phyloP scores from a whole-genome alignment of 2,329 filamentous ascomycete species.

The Fusarium sp. region DNA sequence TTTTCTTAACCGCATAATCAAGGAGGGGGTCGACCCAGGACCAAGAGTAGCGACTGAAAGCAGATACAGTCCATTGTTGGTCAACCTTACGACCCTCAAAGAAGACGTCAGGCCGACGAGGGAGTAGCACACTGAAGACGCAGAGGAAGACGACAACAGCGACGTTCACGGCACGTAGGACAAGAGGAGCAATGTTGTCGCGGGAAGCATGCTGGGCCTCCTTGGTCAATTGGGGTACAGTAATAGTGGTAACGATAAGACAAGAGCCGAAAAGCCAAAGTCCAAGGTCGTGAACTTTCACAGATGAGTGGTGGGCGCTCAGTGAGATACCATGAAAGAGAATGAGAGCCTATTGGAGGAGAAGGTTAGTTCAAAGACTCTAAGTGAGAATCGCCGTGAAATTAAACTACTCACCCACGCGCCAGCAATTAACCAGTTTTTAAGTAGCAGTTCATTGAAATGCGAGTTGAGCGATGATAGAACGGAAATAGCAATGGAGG shows the following conservation, averaged over 20 bases:
- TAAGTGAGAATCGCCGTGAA: not conserved
- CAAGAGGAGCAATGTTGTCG: slow-evolving; percentile 60
- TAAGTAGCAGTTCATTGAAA: slow-evolving; percentile 61
- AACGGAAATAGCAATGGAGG: slow-evolving; percentile 71
- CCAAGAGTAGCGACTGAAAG: slow-evolving; percentile 75
- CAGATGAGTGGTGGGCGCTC: slow-evolving; percentile 64
- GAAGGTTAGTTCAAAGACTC: slow-evolving; percentile 11
- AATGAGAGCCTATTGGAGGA: slow-evolving; percentile 62
- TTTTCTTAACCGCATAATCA: slow-evolving; percentile 68
- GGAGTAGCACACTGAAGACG: slow-evolving; percentile 69
- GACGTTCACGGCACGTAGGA: slow-evolving; percentile 63
- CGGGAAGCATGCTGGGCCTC: slow-evolving; percentile 52
- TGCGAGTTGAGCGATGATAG: slow-evolving; percentile 61
- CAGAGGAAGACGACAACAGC: slow-evolving; percentile 61
- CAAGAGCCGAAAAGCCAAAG: slow-evolving; percentile 66
- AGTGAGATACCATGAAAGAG: slow-evolving; percentile 67
- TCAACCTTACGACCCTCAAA: slow-evolving; percentile 74
- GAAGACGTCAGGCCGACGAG: slow-evolving; percentile 78
- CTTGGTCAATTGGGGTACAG: slow-evolving; percentile 62
- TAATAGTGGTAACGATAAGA: slow-evolving; percentile 60
- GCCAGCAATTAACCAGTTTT: slow-evolving; percentile 73
- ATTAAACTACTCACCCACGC: slow-evolving; percentile 72
- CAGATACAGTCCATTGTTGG: slow-evolving; percentile 72
- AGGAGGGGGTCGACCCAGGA: slow-evolving; percentile 74
- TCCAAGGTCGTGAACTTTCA: slow-evolving; percentile 68